phyloP scores from a whole-genome alignment of 768 basidiomycete genomes.

The Tricholoma bakamatsutake region DNA sequence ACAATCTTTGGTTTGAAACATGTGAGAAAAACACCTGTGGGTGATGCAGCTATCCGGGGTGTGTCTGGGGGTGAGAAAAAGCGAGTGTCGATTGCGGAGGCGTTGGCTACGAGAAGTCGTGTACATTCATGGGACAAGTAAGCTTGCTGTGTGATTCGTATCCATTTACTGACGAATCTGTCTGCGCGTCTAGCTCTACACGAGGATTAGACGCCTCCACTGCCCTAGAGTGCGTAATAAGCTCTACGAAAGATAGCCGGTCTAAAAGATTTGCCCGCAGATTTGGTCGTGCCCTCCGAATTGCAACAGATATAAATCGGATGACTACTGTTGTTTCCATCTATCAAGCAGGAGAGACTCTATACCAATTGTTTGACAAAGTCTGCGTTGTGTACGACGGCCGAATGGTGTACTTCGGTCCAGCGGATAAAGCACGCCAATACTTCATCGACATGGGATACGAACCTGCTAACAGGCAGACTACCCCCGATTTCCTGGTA shows the following conservation, averaged over 20 bases:
- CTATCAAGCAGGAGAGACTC: slow-evolving; percentile 75
- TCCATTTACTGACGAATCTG: not conserved
- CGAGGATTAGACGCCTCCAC: slow-evolving; percentile 64
- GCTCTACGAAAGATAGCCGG: no score
- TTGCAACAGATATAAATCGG: slow-evolving; percentile 51
- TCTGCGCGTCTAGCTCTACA: slow-evolving; percentile 44
- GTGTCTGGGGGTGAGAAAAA: slow-evolving; percentile 78
- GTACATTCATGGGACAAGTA: slow-evolving; percentile 78
- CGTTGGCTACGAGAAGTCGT: slow-evolving; percentile 51
- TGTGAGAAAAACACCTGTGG: slow-evolving; percentile 65
- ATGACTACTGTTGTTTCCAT: slow-evolving; percentile 69
- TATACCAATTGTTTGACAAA: slow-evolving; percentile 63
- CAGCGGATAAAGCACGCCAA: slow-evolving; percentile 52
- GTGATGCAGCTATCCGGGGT: slow-evolving; percentile 67
- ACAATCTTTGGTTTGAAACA: slow-evolving; percentile 75
- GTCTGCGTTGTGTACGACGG: slow-evolving; percentile 75
- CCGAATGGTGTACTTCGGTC: slow-evolving; percentile 72
- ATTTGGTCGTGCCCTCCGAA: slow-evolving; percentile 55
- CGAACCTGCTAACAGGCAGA: slow-evolving; percentile 52
- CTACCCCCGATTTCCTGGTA: slow-evolving; percentile 61
- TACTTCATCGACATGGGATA: slow-evolving; percentile 75
- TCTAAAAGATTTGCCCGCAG: not conserved
- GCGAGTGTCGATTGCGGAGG: slow-evolving; percentile 70
- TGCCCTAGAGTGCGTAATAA: slow-evolving; percentile 44
- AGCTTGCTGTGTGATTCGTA: slow-evolving; percentile 7